Base-by-base conservation (phyloP, 1,284 basidiomycete species). In the Microbotryum violaceum region DNA sequence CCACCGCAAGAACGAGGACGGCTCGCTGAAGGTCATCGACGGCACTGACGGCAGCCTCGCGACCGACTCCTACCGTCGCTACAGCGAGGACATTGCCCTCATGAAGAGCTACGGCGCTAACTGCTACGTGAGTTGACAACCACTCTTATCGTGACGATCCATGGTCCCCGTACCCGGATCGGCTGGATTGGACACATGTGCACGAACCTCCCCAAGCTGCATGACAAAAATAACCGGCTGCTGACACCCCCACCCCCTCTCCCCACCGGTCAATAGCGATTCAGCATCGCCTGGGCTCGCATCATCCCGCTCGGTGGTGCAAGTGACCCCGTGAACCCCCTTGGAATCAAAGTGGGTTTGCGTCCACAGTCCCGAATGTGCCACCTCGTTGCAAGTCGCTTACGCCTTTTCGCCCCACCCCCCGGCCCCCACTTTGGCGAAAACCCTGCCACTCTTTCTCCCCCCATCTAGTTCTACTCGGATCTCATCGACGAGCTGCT, bases 291-390 rank as follows among this genome's bases (percentile, higher is more conserved):
- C 8, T 61, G 87, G 87, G 81, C 83, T 9, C 79, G 87, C 44
- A 79, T 89, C 66, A 85, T 88, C 58, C 85, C 85, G 6, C 75
- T 82, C 44, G 84, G 83, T 14, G 85, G 87, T 33, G 79, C 83
- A 31, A 78, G 84, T 61, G 85, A 88, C 72, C 82, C 83, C n/a
- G 75, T 86, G 51, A 89, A 86, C 71, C 77, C 80, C 63, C 77
- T 79, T 60, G 87, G 87, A 3, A 82, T 89, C 63, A 77, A 81
- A 66, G 49, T 23, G 23, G 10, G 21, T n/a, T 12, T 23, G 21
- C 49, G 14, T 42, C 37, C 16, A 6, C 37, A 42, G 37, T 16
- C 37, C 37, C 16, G 12, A 42, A 12, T 42, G 37, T 42, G 12
- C 14, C 37, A 42, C 37, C 16, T 42, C 37, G 12, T 42, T 42